Conservation (phyloP, 805 yeast species). For the Candida nemodendra region DNA sequence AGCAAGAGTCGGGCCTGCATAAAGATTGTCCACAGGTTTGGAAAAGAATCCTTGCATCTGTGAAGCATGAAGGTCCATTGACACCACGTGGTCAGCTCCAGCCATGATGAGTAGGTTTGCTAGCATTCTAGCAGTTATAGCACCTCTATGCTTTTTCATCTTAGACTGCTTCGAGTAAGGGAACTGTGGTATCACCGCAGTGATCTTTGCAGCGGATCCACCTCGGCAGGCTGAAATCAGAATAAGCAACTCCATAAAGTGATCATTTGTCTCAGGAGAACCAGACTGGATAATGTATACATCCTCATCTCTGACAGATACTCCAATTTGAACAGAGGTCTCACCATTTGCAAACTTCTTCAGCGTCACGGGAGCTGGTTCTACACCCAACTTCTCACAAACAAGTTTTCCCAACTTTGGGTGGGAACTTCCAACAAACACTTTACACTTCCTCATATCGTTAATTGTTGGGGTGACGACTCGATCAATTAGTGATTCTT, state of each 20-base stretch:
- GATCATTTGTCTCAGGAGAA: slow-evolving; percentile 84
- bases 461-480: too few species aligned
- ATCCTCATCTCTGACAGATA: slow-evolving; percentile 94
- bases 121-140: slow-evolving; percentile 96
- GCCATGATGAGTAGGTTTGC: slow-evolving; percentile 96
- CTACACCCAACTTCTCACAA: slow-evolving; percentile 87
- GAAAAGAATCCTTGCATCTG: slow-evolving; percentile 99
- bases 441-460: slow-evolving; percentile 92
- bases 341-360: slow-evolving; percentile 97
- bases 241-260: slow-evolving; percentile 92
- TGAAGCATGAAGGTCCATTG: slow-evolving; percentile 94
- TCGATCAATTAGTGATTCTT: too few species aligned
- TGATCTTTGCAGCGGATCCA: slow-evolving; percentile 96
- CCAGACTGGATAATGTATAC: slow-evolving; percentile 92
- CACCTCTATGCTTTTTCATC: slow-evolving; percentile 99
- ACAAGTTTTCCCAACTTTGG: slow-evolving; percentile 90
- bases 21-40: slow-evolving; percentile 94
- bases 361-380: slow-evolving; percentile 89
- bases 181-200: slow-evolving; percentile 95
- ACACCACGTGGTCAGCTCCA: slow-evolving; percentile 97
- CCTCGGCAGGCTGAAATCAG: slow-evolving; percentile 95
- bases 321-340: slow-evolving; percentile 93
- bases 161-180: slow-evolving; percentile 97
- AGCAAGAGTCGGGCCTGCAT: slow-evolving; percentile 95
- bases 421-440: slow-evolving; percentile 95